Evolutionary conservation across 2,329 filamentous ascomycete genomes (phyloP), one percentile per base, ranked within the genome.

Genomic region (Epichloe glyceriae): DNA sequence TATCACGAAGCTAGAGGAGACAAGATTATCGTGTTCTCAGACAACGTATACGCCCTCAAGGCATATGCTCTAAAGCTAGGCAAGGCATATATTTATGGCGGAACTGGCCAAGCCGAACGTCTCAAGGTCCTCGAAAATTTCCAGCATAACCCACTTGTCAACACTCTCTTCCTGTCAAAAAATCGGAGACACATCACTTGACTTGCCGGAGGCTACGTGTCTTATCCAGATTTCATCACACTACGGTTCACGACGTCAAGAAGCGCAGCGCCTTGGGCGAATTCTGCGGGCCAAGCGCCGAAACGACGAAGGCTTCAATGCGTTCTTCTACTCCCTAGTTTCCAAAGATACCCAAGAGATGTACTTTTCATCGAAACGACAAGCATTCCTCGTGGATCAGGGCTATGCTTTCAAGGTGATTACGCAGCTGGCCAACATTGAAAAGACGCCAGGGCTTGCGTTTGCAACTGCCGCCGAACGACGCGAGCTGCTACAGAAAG

Each of bases 321-420:
- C 93, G 0, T 98, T 97, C 68, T 98, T 98, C 73, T 98, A 98
- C 70, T 95, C 88, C 0, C 78, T 98, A 1, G 93, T 98, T 3
- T 95, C 88, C 5, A 97, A 97, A 66, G 93, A 98, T 64, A 98
- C 93, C 0, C 85, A 90, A 54, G 93, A 98, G 66, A 97, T 98
- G 91, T 93, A 83, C 64, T 98, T 95, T 67, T 96, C 91, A 0
- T 90, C 89, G 4, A 97, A 96, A 68, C 80, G 93, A 10, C 93
- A 98, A 67, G 91, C 93, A 1, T 98, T 98, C 71, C 75, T 98
- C 1, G 90, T 98, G 20, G 93, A 98, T 58, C 93, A 98, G 68
- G 93, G 93, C 10, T 98, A 98, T 64, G 91, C 93, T 0, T 98
- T 98, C 77, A 97, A 97, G 65, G 91, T 97, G 55, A 98, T 98